These are phyloP conservation scores for Solanum chiquidenum DNA, from an alignment of 257 asterid species.

Conservation along the genomic window DNA sequence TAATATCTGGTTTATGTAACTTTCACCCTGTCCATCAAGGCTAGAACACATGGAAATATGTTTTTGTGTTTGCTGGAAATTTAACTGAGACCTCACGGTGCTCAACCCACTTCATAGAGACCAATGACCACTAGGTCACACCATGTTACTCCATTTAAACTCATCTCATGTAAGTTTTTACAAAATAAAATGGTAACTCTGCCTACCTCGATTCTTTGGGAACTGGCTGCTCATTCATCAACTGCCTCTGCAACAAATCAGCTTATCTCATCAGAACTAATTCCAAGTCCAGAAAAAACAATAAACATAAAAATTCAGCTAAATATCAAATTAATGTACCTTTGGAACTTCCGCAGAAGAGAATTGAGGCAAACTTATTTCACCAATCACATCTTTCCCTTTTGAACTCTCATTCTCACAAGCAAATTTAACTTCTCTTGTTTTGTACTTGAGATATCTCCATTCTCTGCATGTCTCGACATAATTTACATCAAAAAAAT, in stretches of 20 bases:
- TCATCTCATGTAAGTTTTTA: neutral
- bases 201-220: conserved; percentile 28
- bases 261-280: neutral
- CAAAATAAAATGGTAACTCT: neutral
- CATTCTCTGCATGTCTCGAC: conserved; percentile 43
- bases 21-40: neutral
- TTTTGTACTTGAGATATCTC: conserved; percentile 57
- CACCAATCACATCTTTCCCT: conserved; percentile 48
- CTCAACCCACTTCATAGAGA: neutral
- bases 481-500: neutral
- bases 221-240: neutral
- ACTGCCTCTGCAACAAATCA: neutral
- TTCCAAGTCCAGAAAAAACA: neutral
- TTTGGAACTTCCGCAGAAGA: conserved; percentile 78
- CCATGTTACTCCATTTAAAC: neutral
- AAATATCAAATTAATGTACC: conserved; percentile 26
- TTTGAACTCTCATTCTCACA: conserved; percentile 26
- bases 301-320: neutral
- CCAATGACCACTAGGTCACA: neutral
- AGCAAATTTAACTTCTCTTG: conserved; percentile 55
- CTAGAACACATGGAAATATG: neutral
- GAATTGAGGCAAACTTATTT: conserved; percentile 57
- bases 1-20: neutral
- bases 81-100: neutral
- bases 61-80: neutral